phyloP scores from a whole-genome alignment of 2,329 filamentous ascomycete genomes.

The Atkinsonella texensis region DNA sequence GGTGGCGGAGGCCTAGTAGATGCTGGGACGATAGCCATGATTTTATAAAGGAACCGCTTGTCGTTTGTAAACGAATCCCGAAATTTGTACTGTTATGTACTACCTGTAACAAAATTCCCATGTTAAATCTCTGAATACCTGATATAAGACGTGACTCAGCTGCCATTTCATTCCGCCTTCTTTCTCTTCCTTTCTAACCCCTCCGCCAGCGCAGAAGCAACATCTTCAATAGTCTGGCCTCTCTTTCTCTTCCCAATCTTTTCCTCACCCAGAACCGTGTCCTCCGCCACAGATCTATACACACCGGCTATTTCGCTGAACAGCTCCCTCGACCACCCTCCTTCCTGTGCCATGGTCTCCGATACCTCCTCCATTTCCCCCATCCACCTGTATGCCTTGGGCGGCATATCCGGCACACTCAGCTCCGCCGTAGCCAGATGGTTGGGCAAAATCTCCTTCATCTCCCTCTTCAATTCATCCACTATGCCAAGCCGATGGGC shows the following conservation, averaged over 20 bases:
- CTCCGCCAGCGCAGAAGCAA: constrained; percentile 36
- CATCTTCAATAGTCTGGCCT: constrained; percentile 45
- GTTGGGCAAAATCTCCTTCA: constrained; percentile 37
- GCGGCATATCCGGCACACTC: constrained; percentile 48
- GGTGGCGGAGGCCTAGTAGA: constrained; percentile 7
- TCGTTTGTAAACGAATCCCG: neutral
- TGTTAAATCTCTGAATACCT: neutral
- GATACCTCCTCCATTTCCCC: constrained; percentile 68
- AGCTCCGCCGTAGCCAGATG: constrained; percentile 33
- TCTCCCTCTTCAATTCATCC: constrained; percentile 41
- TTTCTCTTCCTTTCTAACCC: constrained; percentile 34
- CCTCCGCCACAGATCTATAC: constrained; percentile 48
- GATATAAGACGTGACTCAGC: neutral
- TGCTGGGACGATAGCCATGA: constrained; percentile 6
- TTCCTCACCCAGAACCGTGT: constrained; percentile 47
- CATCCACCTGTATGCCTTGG: constrained; percentile 70
- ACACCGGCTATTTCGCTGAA: constrained; percentile 50
- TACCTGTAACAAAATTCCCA: neutral
- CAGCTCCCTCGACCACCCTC: constrained; percentile 44
- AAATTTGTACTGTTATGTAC: neutral
- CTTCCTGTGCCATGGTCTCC: constrained; percentile 50
- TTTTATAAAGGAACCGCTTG: neutral
- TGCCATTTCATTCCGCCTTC: constrained; percentile 13
- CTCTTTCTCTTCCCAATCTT: constrained; percentile 43
- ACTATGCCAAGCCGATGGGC: constrained; percentile 52